A percentile compares a stretch with the other conserved stretches of the same genome.
phyloP scores from a whole-genome alignment of 192 early-diverging fungal genomes.

The Phycomyces nitens region DNA sequence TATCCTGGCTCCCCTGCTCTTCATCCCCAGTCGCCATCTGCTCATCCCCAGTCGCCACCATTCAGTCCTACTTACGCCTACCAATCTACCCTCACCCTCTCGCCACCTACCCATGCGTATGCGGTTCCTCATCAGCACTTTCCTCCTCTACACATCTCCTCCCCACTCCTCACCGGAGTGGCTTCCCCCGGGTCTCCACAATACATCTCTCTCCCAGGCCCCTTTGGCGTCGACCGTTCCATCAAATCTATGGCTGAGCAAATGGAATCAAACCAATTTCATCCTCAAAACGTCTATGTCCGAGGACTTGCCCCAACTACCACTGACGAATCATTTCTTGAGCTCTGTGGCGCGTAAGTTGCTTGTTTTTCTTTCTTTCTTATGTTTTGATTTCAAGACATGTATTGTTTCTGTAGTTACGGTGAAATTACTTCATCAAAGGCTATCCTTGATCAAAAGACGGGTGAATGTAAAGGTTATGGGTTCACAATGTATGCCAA shows the following conservation, averaged over 20 bases:
- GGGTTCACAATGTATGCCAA: constrained; percentile 86
- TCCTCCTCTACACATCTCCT: constrained; percentile 41
- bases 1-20: constrained; percentile 44
- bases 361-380: constrained; percentile 1
- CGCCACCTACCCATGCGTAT: constrained; percentile 37
- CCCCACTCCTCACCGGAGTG: constrained; percentile 36
- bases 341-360: constrained; percentile 61
- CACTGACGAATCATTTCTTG: constrained; percentile 64
- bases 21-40: constrained; percentile 40
- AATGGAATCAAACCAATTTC: constrained; percentile 25
- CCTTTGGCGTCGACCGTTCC: background rate
- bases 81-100: constrained; percentile 29
- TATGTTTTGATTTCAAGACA: background rate
- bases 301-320: constrained; percentile 64
- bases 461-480: constrained; percentile 83
- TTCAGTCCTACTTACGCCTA: constrained; percentile 38
- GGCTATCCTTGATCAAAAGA: constrained; percentile 77
- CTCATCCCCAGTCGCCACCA: constrained; percentile 39
- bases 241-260: background rate
- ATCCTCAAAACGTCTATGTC: constrained; percentile 78
- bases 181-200: constrained; percentile 32
- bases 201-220: constrained; percentile 8
- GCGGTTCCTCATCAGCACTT: constrained; percentile 32
- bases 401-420: constrained; percentile 36
- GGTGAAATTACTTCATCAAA: constrained; percentile 78